Conservation (phyloP, 2,329 filamentous ascomycete genomes). For the Fusarium sp. region DNA sequence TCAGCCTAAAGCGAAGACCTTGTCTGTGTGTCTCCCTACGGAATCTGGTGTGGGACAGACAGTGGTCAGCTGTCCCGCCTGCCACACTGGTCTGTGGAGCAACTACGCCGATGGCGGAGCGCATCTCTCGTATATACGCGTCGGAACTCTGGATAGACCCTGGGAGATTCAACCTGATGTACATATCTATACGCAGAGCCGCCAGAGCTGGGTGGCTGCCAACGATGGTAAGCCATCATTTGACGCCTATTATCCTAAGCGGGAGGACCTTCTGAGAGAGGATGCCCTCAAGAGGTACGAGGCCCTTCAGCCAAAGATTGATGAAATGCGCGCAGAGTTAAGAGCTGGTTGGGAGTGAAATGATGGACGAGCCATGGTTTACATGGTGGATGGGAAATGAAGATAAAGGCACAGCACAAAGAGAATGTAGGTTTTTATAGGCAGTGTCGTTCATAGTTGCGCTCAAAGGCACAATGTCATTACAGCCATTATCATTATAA, state of each 20-base stretch:
- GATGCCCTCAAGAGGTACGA: constrained; percentile 52
- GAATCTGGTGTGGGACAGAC: constrained; percentile 58
- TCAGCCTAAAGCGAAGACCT: constrained; percentile 16
- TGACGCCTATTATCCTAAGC: constrained; percentile 53
- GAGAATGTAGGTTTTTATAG: not conserved
- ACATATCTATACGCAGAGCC: constrained; percentile 60
- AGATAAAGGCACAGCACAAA: not conserved
- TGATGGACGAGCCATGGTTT: not conserved
- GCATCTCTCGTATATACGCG: constrained; percentile 56
- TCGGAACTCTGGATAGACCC: constrained; percentile 60
- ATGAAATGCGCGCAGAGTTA: constrained; percentile 38
- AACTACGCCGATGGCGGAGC: constrained; percentile 55
- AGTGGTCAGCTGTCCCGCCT: constrained; percentile 59
- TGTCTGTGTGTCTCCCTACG: constrained; percentile 54
- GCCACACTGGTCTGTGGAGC: constrained; percentile 58
- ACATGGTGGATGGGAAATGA: not conserved
- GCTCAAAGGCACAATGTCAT: constrained; percentile 20
- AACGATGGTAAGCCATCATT: constrained; percentile 54
- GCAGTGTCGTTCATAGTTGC: not conserved
- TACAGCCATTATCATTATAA: constrained; percentile 30
- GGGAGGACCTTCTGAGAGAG: constrained; percentile 51
- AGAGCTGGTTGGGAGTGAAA: constrained; percentile 19
- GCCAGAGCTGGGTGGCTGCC: constrained; percentile 56
- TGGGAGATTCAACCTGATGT: constrained; percentile 58
- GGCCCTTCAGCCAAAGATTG: constrained; percentile 42